Base-by-base conservation (phyloP, 441 rosid genomes). In the Eutrema salsugineum region DNA sequence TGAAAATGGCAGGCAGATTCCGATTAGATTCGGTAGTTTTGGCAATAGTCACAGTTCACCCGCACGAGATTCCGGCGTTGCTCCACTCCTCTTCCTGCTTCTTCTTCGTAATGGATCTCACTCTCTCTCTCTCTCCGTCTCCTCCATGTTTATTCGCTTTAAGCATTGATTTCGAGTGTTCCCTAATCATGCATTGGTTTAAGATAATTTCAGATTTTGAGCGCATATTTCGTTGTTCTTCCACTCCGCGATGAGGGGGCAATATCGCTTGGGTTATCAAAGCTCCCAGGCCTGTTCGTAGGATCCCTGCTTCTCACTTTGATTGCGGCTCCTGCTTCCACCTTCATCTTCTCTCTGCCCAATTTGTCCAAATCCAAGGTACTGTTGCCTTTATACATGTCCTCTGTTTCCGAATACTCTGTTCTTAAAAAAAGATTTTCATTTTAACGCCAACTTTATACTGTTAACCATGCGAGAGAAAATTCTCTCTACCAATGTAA, bases 161-260 rank as follows among this genome's bases (percentile, higher is more conserved):
- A 38, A 28, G 39, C 57, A 35, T 42, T 55, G n/a, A 57, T 63
- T 32, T 63, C 4, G 12, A 46, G 11, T 62, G 48, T 66, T 7
- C 3, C 17, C 30, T 11, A 24, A 46, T 22, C 8, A 22, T 11
- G 12, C 7, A 11, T 14, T 55, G 19, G 30, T 35, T 64, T 5
- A 22, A 14, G n/a, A n/a, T n/a, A n/a, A n/a, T n/a, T n/a, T 38
- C 79, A 93, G 98, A 85, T 89, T 63, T 72, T 93, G 83, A 84
- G 96, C 56, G 97, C 98, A 12, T 91, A 93, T 54, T 93, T 93
- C 65, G 89, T 91, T 66, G 89, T 91, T 75, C 85, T 93, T 24
- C 94, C 98, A 3, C 84, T 93, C 71, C 89, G 96, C 19, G 97
- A 93, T 22, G 97, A 93, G 53, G 96, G 96, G 2, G 96, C 97